phyloP scores from a whole-genome alignment of 176 grass and related monocot species.

The Rhipidocladum racemiflorum region DNA sequence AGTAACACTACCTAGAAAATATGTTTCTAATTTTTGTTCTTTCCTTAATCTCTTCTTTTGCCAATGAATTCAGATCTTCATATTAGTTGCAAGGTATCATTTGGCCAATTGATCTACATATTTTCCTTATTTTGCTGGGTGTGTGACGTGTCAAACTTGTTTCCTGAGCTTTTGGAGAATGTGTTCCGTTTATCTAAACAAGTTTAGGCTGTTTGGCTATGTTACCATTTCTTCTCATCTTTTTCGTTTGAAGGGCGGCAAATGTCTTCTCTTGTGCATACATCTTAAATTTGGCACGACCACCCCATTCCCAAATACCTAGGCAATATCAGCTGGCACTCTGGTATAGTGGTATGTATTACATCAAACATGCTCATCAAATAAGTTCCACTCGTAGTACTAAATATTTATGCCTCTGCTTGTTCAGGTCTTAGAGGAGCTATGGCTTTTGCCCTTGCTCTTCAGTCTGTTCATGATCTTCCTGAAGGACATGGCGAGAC shows the following conservation, averaged over 20 bases:
- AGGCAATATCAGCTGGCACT: constrained; percentile 76
- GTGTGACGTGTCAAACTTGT: no score
- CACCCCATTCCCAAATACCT: constrained; percentile 64
- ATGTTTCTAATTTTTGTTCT: not conserved
- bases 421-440: constrained; percentile 78
- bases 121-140: no score
- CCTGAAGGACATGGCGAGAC: constrained; percentile 74
- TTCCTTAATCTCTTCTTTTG: constrained; percentile 51
- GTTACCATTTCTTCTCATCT: no score
- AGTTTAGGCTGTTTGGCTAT: not conserved
- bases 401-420: not conserved
- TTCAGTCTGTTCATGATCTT: constrained; percentile 95
- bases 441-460: constrained; percentile 95
- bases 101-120: no score
- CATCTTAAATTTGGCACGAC: constrained; percentile 69
- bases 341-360: constrained; percentile 82
- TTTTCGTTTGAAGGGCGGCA: constrained; percentile 45
- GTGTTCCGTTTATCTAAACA: not conserved
- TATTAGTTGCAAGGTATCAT: constrained; percentile 79
- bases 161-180: no score
- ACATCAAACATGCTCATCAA: not conserved
- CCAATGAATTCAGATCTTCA: constrained; percentile 54
- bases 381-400: not conserved
- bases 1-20: no score
- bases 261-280: constrained; percentile 89